phyloP scores from a whole-genome alignment of 257 asterid species.

The Fraxinus anomala region DNA sequence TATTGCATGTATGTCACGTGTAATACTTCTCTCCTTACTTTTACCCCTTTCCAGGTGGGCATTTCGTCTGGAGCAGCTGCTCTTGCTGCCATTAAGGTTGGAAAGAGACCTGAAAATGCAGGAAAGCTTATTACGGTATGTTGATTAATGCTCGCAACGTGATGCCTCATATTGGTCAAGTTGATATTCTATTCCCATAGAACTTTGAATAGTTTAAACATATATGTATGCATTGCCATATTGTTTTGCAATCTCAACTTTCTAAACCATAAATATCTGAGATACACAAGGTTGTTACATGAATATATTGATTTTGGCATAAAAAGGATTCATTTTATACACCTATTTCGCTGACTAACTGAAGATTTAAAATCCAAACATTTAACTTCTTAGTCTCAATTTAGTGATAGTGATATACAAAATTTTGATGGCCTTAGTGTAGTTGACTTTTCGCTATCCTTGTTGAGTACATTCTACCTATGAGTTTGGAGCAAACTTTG shows the following conservation, averaged over 20 bases:
- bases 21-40: constrained; percentile 13
- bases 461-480: background rate
- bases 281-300: background rate
- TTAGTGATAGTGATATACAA: background rate
- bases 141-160: constrained; percentile 9
- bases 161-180: constrained; percentile 11
- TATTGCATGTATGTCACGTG: constrained; percentile 3
- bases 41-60: constrained; percentile 63
- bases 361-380: background rate
- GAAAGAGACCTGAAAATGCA: constrained; percentile 91
- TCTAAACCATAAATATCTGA: constrained; percentile 9
- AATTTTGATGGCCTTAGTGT: background rate
- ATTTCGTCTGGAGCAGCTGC: constrained; percentile 99
- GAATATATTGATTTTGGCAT: constrained; percentile 1
- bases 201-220: constrained; percentile 13
- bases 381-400: background rate
- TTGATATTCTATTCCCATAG: background rate
- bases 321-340: background rate
- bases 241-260: constrained; percentile 6
- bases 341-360: background rate
- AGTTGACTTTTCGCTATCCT: background rate
- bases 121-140: constrained; percentile 93
- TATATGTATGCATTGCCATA: constrained; percentile 2
- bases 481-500: background rate
- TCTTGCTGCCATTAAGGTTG: constrained; percentile 83